phyloP scores from a whole-genome alignment of 1,139 yeast genomes.

The Pichia norvegensis region DNA sequence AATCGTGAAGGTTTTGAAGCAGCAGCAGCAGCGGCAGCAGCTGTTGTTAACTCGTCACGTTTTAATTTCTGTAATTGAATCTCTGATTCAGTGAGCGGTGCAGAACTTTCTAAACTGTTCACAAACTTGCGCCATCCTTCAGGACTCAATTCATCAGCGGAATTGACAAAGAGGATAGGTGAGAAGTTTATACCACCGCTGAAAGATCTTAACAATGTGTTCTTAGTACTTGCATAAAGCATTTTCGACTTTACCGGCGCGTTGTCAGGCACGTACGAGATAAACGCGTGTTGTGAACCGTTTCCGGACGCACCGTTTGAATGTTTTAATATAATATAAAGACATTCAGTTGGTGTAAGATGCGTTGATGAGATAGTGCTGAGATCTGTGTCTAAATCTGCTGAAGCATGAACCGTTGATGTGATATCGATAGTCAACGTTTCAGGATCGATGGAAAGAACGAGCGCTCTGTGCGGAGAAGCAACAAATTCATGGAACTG shows the following conservation, averaged over 20 bases:
- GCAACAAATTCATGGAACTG: constrained; percentile 34
- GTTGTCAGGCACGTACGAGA: constrained; percentile 79
- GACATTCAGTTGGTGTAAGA: constrained; percentile 47
- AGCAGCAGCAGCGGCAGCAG: background rate
- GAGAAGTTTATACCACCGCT: constrained; percentile 47
- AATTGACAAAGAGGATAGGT: constrained; percentile 42
- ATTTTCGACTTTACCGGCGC: constrained; percentile 81
- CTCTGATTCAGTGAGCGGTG: constrained; percentile 60
- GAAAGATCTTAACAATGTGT: constrained; percentile 61
- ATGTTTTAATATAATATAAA: constrained; percentile 48
- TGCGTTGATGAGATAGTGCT: constrained; percentile 28
- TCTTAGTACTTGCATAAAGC: constrained; percentile 89
- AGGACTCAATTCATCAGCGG: constrained; percentile 54
- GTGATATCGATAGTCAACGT: constrained; percentile 17
- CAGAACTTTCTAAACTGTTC: constrained; percentile 31
- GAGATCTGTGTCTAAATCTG: constrained; percentile 33
- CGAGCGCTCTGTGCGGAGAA: constrained; percentile 26
- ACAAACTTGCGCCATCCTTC: constrained; percentile 40
- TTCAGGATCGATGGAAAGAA: constrained; percentile 33
- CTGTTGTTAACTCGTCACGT: constrained; percentile 2
- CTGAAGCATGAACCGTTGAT: background rate
- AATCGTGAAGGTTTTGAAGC: constrained; percentile 4
- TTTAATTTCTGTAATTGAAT: constrained; percentile 31
- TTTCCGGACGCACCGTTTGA: background rate
- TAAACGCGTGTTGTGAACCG: constrained; percentile 39